Evolutionary conservation across 495 filamentous ascomycete genomes (phyloP).

Genomic region (Neurospora sp.): DNA sequence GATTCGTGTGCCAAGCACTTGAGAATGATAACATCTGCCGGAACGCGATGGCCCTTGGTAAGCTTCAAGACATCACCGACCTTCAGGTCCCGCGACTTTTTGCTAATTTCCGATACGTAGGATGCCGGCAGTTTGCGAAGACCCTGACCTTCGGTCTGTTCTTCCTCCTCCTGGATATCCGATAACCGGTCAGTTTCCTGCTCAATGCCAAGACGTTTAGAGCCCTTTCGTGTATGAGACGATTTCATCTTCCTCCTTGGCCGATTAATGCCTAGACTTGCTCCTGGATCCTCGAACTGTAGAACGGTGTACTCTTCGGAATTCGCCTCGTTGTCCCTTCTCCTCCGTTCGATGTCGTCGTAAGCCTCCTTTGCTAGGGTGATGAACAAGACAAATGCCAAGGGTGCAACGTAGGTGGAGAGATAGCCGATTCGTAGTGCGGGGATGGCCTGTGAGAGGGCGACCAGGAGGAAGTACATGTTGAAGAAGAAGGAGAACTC

Average conservation of each 20-base stretch:
- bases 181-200: constrained; percentile 31
- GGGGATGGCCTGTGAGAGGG: constrained; percentile 85
- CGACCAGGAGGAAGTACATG: constrained; percentile 94
- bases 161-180: constrained; percentile 44
- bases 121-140: constrained; percentile 27
- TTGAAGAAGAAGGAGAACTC: constrained; percentile 99
- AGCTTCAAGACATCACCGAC: constrained; percentile 93
- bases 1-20: constrained; percentile 68
- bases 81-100: constrained; percentile 79
- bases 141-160: constrained; percentile 38
- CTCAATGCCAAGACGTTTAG: constrained; percentile 21
- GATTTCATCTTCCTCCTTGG: constrained; percentile 29
- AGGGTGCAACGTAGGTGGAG: constrained; percentile 84
- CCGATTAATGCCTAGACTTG: constrained; percentile 17
- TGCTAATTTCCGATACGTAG: constrained; percentile 51
- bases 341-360: constrained; percentile 80
- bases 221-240: constrained; percentile 19
- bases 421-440: constrained; percentile 86
- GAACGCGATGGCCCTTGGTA: constrained; percentile 80
- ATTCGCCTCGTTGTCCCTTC: constrained; percentile 88
- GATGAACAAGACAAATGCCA: constrained; percentile 84
- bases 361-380: constrained; percentile 93
- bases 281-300: constrained; percentile 45
- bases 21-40: constrained; percentile 88
- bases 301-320: constrained; percentile 81